Conservation (phyloP, 192 early-diverging fungal species). For the Haplosporangium gracile region DNA sequence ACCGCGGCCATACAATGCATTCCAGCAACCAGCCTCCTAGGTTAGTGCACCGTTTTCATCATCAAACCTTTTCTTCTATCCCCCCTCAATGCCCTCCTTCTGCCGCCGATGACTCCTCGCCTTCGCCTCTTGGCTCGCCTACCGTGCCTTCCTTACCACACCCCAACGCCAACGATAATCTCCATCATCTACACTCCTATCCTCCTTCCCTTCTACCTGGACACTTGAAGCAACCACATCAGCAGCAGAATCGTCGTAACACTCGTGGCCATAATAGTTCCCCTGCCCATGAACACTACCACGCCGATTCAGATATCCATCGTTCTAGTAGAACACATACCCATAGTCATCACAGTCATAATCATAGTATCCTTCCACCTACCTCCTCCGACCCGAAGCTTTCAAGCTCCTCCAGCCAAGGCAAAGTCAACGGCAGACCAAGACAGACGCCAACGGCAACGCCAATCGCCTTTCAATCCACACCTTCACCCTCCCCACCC, state of each 20-base stretch:
- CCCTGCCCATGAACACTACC: background rate
- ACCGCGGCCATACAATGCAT: background rate
- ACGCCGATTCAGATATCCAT: background rate
- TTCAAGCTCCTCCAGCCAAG: background rate
- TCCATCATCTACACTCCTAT: background rate
- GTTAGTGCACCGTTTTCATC: background rate
- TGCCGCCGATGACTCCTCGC: background rate
- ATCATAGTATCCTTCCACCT: background rate
- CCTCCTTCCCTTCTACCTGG: background rate
- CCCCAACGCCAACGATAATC: background rate
- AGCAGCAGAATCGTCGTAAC: background rate
- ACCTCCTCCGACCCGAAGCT: background rate
- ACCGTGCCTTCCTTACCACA: background rate
- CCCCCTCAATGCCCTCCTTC: background rate
- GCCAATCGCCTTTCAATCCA: background rate
- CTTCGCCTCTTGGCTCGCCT: background rate
- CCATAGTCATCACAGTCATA: background rate
- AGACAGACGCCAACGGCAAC: background rate
- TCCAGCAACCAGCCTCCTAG: background rate
- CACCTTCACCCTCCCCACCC: background rate
- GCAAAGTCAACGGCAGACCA: background rate
- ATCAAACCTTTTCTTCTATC: background rate
- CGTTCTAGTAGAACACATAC: background rate
- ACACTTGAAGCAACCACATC: conserved; percentile 1
- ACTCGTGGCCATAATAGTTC: background rate